Conservation (phyloP, 2,329 filamentous ascomycete species). For the Verruconis gallopava region DNA sequence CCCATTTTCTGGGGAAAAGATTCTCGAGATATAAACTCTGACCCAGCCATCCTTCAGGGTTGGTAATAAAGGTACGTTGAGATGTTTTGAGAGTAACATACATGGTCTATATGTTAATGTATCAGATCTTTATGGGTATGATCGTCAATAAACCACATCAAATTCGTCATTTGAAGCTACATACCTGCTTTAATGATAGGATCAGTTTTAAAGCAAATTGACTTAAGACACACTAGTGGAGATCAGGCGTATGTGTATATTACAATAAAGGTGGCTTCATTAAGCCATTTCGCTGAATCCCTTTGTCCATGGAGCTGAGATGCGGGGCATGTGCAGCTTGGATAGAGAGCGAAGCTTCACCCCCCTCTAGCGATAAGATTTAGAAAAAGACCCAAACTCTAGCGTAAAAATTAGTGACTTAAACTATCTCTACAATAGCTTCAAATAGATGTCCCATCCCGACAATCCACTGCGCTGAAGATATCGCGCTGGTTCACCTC, state of each 20-base stretch:
- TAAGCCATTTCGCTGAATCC: too few relatives aligned
- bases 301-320: too few relatives aligned
- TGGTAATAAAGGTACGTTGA: neutral
- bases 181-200: neutral
- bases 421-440: too few relatives aligned
- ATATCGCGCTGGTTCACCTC: too few relatives aligned
- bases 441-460: too few relatives aligned
- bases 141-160: neutral
- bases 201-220: neutral
- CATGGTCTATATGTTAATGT: slow-evolving; percentile 1
- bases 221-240: neutral
- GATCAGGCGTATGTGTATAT: neutral
- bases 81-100: neutral
- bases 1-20: slow-evolving; percentile 15
- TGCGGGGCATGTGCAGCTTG: too few relatives aligned
- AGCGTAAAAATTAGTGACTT: too few relatives aligned
- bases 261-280: too few relatives aligned
- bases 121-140: neutral
- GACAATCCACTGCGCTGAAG: too few relatives aligned
- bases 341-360: too few relatives aligned
- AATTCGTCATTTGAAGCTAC: neutral
- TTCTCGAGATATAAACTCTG: slow-evolving; percentile 16
- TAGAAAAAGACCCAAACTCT: too few relatives aligned
- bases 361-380: too few relatives aligned
- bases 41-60: neutral